These are phyloP conservation scores for Ustilago vetiveriae DNA, from an alignment of 1,284 basidiomycete species.

Conservation along the genomic window DNA sequence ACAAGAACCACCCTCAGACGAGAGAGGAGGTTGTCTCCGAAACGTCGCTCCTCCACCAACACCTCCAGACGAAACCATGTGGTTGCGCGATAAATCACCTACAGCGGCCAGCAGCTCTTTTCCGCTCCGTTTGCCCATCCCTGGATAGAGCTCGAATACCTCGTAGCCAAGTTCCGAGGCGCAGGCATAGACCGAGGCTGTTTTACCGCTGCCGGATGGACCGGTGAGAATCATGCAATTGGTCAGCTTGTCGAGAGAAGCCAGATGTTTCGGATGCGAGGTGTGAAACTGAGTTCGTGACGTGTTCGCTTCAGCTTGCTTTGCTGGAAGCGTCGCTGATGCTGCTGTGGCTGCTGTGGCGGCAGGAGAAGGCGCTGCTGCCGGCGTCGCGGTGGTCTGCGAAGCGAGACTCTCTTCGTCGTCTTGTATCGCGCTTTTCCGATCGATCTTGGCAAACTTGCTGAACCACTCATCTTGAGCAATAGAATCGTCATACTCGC, in stretches of 20 bases:
- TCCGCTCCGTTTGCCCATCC: constrained; percentile 80
- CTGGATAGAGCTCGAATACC: constrained; percentile 97
- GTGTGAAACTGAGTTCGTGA: neutral
- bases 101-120: constrained; percentile 81
- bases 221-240: constrained; percentile 75
- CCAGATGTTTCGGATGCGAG: neutral
- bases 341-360: neutral
- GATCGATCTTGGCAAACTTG: constrained; percentile 35
- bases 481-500: constrained; percentile 24
- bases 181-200: constrained; percentile 63
- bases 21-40: neutral
- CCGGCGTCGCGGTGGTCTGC: neutral
- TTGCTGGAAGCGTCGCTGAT: too few species aligned
- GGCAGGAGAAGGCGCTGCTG: neutral
- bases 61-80: constrained; percentile 62
- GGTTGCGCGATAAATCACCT: constrained; percentile 90
- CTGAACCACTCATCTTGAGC: constrained; percentile 44
- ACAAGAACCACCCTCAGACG: neutral
- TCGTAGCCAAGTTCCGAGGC: constrained; percentile 83
- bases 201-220: constrained; percentile 69
- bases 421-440: neutral
- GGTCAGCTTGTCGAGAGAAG: constrained; percentile 28
- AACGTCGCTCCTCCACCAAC: constrained; percentile 45
- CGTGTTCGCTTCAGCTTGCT: neutral
- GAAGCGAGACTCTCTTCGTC: constrained; percentile 10